Percentiles rank a stretch among this genome's conserved stretches.
Evolutionary conservation across 169 alveolate genomes (phyloP).

Genomic region (Plasmodium fragile): DNA sequence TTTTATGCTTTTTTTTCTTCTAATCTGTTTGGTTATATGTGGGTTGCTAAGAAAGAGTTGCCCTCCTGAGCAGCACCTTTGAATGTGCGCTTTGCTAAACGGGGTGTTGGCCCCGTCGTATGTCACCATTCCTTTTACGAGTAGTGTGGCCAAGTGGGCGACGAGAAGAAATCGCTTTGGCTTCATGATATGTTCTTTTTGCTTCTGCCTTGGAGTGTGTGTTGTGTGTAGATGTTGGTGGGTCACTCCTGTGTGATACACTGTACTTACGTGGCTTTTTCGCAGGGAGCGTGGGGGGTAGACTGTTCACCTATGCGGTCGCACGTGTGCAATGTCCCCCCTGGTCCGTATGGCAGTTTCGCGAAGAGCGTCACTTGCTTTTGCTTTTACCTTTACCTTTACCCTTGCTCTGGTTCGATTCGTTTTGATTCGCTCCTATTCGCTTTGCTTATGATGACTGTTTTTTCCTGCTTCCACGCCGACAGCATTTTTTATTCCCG

Average conservation of each 20-base stretch:
- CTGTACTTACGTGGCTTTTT: neutral
- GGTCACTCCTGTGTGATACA: neutral
- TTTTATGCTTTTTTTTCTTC: conserved; percentile 10
- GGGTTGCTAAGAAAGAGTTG: conserved; percentile 21
- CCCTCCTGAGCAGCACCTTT: conserved; percentile 21
- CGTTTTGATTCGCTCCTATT: neutral
- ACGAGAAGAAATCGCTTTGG: conserved; percentile 7
- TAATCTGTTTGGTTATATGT: conserved; percentile 47
- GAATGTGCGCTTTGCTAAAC: neutral
- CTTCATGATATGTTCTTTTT: conserved; percentile 38
- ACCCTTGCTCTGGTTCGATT: neutral
- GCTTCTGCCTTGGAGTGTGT: neutral
- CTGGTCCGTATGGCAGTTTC: neutral
- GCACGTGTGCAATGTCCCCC: neutral
- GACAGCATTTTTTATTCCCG: neutral
- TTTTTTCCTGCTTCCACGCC: neutral
- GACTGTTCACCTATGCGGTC: neutral
- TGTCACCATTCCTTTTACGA: conserved; percentile 19
- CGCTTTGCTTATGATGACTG: neutral
- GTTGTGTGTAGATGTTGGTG: neutral
- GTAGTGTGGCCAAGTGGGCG: conserved; percentile 14
- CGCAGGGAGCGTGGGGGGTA: neutral
- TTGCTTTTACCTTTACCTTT: neutral
- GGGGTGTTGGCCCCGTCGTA: neutral
- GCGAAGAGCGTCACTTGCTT: neutral